Evolutionary conservation across 2,329 filamentous ascomycete genomes (phyloP).

Genomic region (Colletotrichum musicola): DNA sequence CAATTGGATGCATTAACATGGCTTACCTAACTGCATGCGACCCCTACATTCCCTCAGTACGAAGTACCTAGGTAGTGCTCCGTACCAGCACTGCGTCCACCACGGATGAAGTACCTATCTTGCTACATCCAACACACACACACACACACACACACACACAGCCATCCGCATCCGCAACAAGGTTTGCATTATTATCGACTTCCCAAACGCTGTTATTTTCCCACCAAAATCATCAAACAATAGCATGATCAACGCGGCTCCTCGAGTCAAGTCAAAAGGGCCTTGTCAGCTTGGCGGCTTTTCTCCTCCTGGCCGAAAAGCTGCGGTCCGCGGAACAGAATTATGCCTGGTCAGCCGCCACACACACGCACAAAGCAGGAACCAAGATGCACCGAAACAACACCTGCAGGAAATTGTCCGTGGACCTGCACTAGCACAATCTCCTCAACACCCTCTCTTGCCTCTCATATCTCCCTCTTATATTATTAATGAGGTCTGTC

Average conservation of each 20-base stretch:
- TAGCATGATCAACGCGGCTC: slow-evolving; percentile 18
- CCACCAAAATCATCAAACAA: slow-evolving; percentile 20
- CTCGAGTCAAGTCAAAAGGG: slow-evolving; percentile 19
- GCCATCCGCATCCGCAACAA: background rate
- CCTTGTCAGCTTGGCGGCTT: slow-evolving; percentile 11
- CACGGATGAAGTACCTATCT: too few relatives aligned
- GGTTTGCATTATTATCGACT: slow-evolving; percentile 28
- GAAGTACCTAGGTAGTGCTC: too few relatives aligned
- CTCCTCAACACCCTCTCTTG: slow-evolving; percentile 25
- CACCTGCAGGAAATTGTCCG: slow-evolving; percentile 36
- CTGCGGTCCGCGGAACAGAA: background rate
- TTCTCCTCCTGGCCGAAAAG: background rate
- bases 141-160: too few relatives aligned
- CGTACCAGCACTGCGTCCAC: too few relatives aligned
- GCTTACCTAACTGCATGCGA: slow-evolving; percentile 26
- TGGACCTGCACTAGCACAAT: slow-evolving; percentile 33
- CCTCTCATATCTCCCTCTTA: too few relatives aligned
- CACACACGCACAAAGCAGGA: slow-evolving; percentile 12
- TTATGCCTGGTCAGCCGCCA: slow-evolving; percentile 20
- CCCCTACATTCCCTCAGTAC: background rate
- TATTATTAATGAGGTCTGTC: too few relatives aligned
- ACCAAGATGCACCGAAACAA: slow-evolving; percentile 19
- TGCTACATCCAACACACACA: too few relatives aligned
- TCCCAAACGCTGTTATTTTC: slow-evolving; percentile 19
- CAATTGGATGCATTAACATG: slow-evolving; percentile 4